Percentiles rank a stretch among this genome's conserved stretches.
These are phyloP conservation scores for Amaranthus hypochondriacus DNA, from an alignment of 148 eudicot species.

Conservation along the genomic window DNA sequence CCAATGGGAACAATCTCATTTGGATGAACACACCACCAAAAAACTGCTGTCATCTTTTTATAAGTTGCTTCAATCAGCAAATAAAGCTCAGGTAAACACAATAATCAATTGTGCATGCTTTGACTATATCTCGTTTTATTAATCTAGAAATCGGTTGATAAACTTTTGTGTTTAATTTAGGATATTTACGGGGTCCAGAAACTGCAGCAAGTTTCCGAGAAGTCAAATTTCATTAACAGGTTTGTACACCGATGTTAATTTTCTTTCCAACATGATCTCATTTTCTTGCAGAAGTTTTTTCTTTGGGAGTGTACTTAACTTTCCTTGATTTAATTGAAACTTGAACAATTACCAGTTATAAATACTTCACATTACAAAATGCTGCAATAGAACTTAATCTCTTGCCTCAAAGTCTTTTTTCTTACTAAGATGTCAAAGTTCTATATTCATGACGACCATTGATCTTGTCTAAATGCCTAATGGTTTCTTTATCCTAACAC, in stretches of 20 bases:
- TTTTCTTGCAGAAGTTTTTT: background rate
- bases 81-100: constrained; percentile 53
- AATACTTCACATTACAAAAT: too few species aligned
- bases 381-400: too few species aligned
- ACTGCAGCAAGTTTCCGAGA: constrained; percentile 66
- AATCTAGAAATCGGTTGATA: background rate
- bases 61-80: constrained; percentile 57
- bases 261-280: constrained; percentile 5
- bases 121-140: background rate
- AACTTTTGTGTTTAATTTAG: constrained; percentile 36
- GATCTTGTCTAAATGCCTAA: background rate
- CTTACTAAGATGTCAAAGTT: background rate
- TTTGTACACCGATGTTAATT: constrained; percentile 13
- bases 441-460: background rate
- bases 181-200: constrained; percentile 76
- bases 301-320: background rate
- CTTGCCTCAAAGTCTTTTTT: background rate
- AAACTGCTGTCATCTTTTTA: constrained; percentile 49
- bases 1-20: constrained; percentile 81
- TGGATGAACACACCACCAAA: constrained; percentile 47
- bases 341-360: too few species aligned
- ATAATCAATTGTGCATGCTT: background rate
- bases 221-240: constrained; percentile 73
- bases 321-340: too few species aligned
- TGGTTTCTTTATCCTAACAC: too few species aligned